Base-by-base conservation (phyloP, 176 grass and related monocot genomes). In the Pharus latifolius region DNA sequence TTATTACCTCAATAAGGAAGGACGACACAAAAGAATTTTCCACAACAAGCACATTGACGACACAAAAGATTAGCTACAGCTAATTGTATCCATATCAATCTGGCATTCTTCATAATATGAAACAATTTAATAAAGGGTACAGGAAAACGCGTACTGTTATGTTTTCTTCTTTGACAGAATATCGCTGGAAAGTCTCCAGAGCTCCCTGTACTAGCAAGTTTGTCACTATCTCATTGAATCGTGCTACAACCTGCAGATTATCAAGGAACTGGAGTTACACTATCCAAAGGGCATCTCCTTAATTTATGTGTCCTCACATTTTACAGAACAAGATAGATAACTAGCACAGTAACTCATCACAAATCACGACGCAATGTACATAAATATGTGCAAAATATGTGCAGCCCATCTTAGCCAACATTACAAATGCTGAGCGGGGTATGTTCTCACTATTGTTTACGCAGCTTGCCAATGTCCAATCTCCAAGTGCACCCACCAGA, bases 191-290 rank as follows among this genome's bases (percentile, higher is more conserved):
- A 43, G 96, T 81, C 63, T 95, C 90, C 29, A 99, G 44, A 63
- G 96, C 87, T 33, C 96, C 96, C 37, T 99, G 84, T 18, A 99
- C 72, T 31, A 99, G 80, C 63, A 90, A 76, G 56, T 77, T 88
- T 23, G 96, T 99, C 29, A 95, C 87, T 60, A 99, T 56, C 70
- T 91, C 96, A 45, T 99, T 95, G 69, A 99, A 99, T 54, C 87
- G 90, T 20, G 96, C 87, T 47, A 95, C 90, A 31, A 99, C 87
- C 96, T 99, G 88, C 64, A 79, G 9, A 9, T 19, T 17, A 12
- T 69, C 31, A 73, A 85, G 22, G 6, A 34, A 43, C 51, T 14
- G 31, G 40, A 49, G 57, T 72, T 60, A 60, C 49, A 41, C 22
- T n/a, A 63, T 19, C 48, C 12, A n/a, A 19, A 4, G 28, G 48